Percentiles rank a stretch among this genome's conserved stretches.
Conservation (phyloP, 768 basidiomycete species). For the Dacryopinax spathularia region DNA sequence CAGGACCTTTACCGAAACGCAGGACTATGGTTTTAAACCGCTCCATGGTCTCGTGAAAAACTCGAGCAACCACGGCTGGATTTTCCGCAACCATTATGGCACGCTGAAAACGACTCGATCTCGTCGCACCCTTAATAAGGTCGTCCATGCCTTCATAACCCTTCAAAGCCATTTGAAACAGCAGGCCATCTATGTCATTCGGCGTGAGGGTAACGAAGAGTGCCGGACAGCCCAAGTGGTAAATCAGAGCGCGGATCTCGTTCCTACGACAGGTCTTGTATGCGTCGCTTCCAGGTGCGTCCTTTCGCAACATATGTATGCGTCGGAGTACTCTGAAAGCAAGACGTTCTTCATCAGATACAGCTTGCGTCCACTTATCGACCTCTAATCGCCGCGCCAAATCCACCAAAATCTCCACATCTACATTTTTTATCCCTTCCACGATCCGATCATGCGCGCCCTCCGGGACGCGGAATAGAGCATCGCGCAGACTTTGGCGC, state of each 20-base stretch:
- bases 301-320: slow-evolving; percentile 13
- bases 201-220: slow-evolving; percentile 37
- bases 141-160: slow-evolving; percentile 27
- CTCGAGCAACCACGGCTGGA: slow-evolving; percentile 28
- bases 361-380: slow-evolving; percentile 14
- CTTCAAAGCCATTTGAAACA: slow-evolving; percentile 27
- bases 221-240: slow-evolving; percentile 25
- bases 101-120: slow-evolving; percentile 21
- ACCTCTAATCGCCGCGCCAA: slow-evolving; percentile 17
- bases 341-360: slow-evolving; percentile 20
- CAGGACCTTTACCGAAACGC: slow-evolving; percentile 11
- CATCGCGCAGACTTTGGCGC: slow-evolving; percentile 21
- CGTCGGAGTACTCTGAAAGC: slow-evolving; percentile 19
- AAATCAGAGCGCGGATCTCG: slow-evolving; percentile 28
- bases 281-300: slow-evolving; percentile 22
- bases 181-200: slow-evolving; percentile 29
- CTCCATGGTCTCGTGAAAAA: slow-evolving; percentile 32
- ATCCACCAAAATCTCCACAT: slow-evolving; percentile 16
- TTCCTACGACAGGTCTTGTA: slow-evolving; percentile 23
- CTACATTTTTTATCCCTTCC: slow-evolving; percentile 16
- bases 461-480: slow-evolving; percentile 23
- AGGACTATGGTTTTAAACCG: slow-evolving; percentile 17
- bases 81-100: slow-evolving; percentile 27
- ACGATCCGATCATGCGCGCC: slow-evolving; percentile 20
- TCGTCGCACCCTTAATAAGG: slow-evolving; percentile 17